Percentiles rank a stretch among this genome's conserved stretches.
phyloP scores from a whole-genome alignment of 2,329 filamentous ascomycete genomes.

The Graphiopsis chlorocephala region DNA sequence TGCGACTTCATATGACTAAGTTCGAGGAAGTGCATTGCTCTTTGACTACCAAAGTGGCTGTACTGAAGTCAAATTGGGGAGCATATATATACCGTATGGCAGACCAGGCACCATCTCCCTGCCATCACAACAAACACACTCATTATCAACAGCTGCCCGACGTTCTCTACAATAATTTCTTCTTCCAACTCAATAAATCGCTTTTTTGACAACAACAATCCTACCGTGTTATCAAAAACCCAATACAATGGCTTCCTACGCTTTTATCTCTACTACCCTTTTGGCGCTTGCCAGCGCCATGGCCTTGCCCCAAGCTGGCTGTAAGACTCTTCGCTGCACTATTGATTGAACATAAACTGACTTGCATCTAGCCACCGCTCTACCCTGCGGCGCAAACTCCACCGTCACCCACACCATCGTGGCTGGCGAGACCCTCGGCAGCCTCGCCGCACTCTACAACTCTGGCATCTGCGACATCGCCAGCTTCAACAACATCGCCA shows the following conservation, averaged over 20 bases:
- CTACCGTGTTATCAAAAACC: background rate
- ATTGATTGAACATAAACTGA: background rate
- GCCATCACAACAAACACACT: background rate
- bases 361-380: background rate
- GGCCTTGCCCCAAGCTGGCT: background rate
- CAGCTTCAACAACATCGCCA: constrained; percentile 30
- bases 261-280: background rate
- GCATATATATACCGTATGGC: background rate
- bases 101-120: background rate
- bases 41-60: background rate
- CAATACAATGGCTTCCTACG: background rate
- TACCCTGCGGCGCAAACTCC: constrained; percentile 21
- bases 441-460: constrained; percentile 22
- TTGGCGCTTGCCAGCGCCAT: background rate
- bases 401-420: constrained; percentile 22
- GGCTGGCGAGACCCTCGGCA: constrained; percentile 23
- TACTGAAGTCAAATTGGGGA: background rate
- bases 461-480: constrained; percentile 31
- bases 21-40: background rate
- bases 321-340: background rate
- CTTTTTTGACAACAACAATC: background rate
- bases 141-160: background rate
- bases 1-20: background rate
- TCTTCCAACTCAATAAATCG: background rate
- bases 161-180: background rate